A percentile compares a stretch with the other conserved stretches of the same genome.
Conservation (phyloP, 192 early-diverging fungal genomes). For the Entophlyctis luteolus region DNA sequence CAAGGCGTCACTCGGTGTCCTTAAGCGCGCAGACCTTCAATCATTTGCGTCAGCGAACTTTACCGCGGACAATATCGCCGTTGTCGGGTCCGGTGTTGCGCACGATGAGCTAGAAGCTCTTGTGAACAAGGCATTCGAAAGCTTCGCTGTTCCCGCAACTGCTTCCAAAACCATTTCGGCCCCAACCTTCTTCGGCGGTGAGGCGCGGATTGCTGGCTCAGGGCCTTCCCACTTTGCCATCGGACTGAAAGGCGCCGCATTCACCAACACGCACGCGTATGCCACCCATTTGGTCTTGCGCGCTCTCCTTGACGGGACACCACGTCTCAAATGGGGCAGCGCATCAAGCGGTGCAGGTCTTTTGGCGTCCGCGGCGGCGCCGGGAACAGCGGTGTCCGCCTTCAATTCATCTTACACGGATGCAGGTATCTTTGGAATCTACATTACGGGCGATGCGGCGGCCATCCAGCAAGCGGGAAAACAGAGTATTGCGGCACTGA, state of each 20-base stretch:
- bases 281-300: constrained; percentile 57
- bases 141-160: constrained; percentile 26
- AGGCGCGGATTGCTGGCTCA: constrained; percentile 77
- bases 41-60: constrained; percentile 70
- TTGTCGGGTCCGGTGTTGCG: constrained; percentile 81
- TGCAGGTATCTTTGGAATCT: constrained; percentile 84
- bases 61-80: constrained; percentile 67
- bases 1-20: constrained; percentile 54
- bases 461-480: constrained; percentile 39
- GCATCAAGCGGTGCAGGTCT: constrained; percentile 39
- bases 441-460: constrained; percentile 48
- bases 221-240: constrained; percentile 66
- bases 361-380: constrained; percentile 61
- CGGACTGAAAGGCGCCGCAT: constrained; percentile 71
- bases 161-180: constrained; percentile 30
- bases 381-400: constrained; percentile 44
- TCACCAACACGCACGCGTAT: constrained; percentile 52
- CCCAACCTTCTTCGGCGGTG: constrained; percentile 84
- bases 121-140: constrained; percentile 53
- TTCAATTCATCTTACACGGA: constrained; percentile 88
- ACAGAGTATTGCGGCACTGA: constrained; percentile 38
- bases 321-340: constrained; percentile 44
- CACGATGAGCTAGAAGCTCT: constrained; percentile 67
- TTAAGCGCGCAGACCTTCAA: constrained; percentile 65
- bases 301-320: constrained; percentile 43